Evolutionary conservation across 1,284 basidiomycete genomes (phyloP), one percentile per base, ranked within the genome.

Genomic region (Melampsora occidentalis): DNA sequence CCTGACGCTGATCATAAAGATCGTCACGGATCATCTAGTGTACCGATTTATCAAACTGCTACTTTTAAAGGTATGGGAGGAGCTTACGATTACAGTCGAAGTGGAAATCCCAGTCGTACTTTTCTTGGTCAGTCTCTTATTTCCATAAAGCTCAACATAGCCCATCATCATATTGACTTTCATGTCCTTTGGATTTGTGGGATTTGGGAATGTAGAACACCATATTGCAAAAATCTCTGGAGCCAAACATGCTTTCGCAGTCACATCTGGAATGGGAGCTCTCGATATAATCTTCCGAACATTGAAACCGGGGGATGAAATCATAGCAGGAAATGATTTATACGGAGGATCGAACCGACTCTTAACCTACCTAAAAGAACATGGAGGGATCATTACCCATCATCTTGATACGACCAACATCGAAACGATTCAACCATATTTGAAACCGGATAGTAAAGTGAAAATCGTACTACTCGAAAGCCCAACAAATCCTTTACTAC

Each of bases 341-440:
- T 99, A 99, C 84, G 97, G 97, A 57, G 97, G 97, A 25, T 97
- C 97, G 28, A 96, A 99, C 84, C 91, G 97, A 68, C 88, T 99
- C 10, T 88, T 99, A 77, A 78, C 78, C 39, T 97, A 96, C 84
- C 88, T 98, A 78, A 89, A 89, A 79, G 89, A 88, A 1, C 91
- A 98, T 84, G 90, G 90, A 80, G 93, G 93, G 62, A 92, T 98
- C 80, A 88, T 88, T 39, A 93, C 97, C 35, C 90, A 94, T 83
- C 95, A 99, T 83, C 90, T 97, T 80, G 94, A 99, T 83, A 98
- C 95, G 22, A 97, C 95, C 9, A 84, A 90, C 76, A 87, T 92
- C 0, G 80, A 85, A 14, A 85, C 87, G 7, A 84, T 97, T 53
- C 82, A 88, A 33, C 89, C 89, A 2, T 86, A 88, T 80, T 87